Evolutionary conservation across 225 moss, liverwort and hornwort species (phyloP).

Genomic region (Polytrichum formosum): DNA sequence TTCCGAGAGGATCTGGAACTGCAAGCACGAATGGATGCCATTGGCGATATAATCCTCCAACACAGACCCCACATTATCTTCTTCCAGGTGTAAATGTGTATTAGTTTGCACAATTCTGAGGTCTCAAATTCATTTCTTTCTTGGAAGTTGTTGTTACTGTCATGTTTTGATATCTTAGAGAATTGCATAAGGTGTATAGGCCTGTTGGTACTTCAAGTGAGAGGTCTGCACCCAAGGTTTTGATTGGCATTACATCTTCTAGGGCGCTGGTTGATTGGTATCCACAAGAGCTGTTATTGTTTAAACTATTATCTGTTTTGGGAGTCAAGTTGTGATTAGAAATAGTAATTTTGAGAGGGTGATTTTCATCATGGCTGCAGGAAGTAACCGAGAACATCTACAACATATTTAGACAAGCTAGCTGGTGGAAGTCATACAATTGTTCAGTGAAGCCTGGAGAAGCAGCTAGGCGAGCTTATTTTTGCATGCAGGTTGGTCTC

Average conservation of each 20-base stretch:
- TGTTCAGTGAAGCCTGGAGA: slow-evolving; percentile 68
- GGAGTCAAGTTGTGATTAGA: too few species aligned
- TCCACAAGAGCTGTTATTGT: too few species aligned
- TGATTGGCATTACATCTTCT: too few species aligned
- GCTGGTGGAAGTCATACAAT: slow-evolving; percentile 88
- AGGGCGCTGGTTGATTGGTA: too few species aligned
- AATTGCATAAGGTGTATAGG: not conserved
- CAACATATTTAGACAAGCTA: slow-evolving; percentile 63
- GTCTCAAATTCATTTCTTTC: slow-evolving; percentile 2
- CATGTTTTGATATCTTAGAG: slow-evolving; percentile 5
- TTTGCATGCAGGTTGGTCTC: slow-evolving; percentile 62
- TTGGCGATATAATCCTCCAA: slow-evolving; percentile 76
- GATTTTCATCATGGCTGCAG: slow-evolving; percentile 26
- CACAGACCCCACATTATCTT: slow-evolving; percentile 85
- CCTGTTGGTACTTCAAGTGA: not conserved
- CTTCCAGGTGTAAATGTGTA: slow-evolving; percentile 36
- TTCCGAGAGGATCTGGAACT: slow-evolving; percentile 94
- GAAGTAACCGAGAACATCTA: slow-evolving; percentile 87
- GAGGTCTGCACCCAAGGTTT: not conserved
- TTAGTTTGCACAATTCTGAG: too few species aligned
- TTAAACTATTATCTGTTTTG: too few species aligned
- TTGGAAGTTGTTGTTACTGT: slow-evolving; percentile 16
- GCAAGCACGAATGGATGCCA: slow-evolving; percentile 76
- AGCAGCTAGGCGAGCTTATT: slow-evolving; percentile 67
- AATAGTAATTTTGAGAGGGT: too few species aligned